Percentiles rank a stretch among this genome's conserved stretches.
Conservation (phyloP, 441 rosid species). For the Adansonia madagascariensis region DNA sequence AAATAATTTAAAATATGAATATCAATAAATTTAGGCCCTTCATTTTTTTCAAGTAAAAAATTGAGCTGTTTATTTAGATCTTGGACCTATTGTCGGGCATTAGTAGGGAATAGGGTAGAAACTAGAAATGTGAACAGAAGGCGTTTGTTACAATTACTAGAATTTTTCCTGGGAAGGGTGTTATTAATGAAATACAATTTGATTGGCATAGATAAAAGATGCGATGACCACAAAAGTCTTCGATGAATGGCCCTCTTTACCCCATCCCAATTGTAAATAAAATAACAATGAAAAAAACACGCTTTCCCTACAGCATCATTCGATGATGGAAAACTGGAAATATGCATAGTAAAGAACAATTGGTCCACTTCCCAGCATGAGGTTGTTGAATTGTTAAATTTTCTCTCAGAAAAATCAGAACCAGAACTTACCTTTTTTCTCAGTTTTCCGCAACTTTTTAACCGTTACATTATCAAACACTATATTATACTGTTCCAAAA, state of each 20-base stretch:
- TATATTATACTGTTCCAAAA: neutral
- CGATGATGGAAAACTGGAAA: neutral
- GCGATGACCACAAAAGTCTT: neutral
- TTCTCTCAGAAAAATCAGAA: neutral
- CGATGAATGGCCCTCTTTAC: neutral
- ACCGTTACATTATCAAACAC: neutral
- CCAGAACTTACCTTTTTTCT: neutral
- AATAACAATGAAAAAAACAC: neutral
- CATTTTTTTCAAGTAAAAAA: neutral
- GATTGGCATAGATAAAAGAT: neutral
- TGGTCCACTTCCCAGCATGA: neutral
- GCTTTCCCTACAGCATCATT: neutral
- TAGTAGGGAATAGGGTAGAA: neutral
- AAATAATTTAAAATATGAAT: too few species aligned
- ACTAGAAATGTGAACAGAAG: neutral
- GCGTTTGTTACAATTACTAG: neutral
- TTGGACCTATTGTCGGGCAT: neutral
- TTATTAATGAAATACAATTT: neutral
- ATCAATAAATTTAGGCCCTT: too few species aligned
- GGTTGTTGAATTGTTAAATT: neutral
- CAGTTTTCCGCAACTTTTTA: neutral
- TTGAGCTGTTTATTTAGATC: too few species aligned
- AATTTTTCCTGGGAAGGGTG: neutral
- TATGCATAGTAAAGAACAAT: neutral
- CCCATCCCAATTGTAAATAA: neutral